Conservation (phyloP, 1,139 yeast genomes). For the Suhomyces coccinellae region DNA sequence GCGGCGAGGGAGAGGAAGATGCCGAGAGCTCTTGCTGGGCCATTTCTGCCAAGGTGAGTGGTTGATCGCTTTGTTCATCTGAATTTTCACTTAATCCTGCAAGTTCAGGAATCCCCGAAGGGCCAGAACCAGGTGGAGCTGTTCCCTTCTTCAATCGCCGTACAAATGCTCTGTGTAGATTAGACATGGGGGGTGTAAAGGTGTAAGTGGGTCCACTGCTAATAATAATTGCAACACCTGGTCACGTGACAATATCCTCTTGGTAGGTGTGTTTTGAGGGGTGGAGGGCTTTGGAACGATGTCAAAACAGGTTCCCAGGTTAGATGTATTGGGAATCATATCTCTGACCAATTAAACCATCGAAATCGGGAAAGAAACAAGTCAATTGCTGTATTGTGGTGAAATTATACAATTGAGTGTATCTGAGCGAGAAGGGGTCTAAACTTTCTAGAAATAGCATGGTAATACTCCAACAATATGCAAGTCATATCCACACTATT, state of each 20-base stretch:
- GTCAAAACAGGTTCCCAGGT: too few relatives aligned
- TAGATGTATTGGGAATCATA: too few relatives aligned
- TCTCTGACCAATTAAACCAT: too few relatives aligned
- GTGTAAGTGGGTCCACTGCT: background rate
- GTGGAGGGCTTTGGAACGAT: too few relatives aligned
- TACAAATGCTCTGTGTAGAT: constrained; percentile 14
- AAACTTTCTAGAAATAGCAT: too few relatives aligned
- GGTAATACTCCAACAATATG: too few relatives aligned
- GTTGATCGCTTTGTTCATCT: constrained; percentile 1
- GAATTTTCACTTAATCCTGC: background rate
- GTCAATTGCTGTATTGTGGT: too few relatives aligned
- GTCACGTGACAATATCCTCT: background rate
- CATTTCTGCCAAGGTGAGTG: constrained; percentile 3
- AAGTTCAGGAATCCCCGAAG: background rate
- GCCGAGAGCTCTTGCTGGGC: constrained; percentile 2
- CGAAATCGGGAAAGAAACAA: too few relatives aligned
- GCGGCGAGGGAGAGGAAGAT: background rate
- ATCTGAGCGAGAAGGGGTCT: too few relatives aligned
- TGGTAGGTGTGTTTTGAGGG: background rate
- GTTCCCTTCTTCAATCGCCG: constrained; percentile 5
- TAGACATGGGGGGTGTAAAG: constrained; percentile 13
- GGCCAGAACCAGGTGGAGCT: background rate
- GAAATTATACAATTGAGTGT: too few relatives aligned
- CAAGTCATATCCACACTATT: too few relatives aligned
- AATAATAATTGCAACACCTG: background rate